phyloP scores from a whole-genome alignment of 805 yeast genomes.

The Candida taoyuanica region DNA sequence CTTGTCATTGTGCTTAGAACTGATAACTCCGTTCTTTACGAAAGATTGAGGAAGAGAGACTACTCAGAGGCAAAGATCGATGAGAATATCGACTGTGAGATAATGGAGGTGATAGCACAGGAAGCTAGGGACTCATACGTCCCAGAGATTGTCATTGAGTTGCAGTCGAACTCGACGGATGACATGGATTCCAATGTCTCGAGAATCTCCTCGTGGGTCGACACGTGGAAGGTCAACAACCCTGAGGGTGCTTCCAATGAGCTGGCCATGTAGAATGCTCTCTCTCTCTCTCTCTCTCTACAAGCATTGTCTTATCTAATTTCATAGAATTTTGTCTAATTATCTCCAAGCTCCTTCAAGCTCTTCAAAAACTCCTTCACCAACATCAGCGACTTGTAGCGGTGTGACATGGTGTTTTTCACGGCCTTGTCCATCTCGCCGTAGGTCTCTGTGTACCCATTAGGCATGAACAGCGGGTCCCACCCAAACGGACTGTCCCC shows the following conservation, averaged over 20 bases:
- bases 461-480: slow-evolving; percentile 88
- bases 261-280: slow-evolving; percentile 20
- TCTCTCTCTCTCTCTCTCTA: too few species aligned
- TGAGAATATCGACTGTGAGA: slow-evolving; percentile 94
- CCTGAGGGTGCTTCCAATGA: slow-evolving; percentile 58
- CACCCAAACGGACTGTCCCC: slow-evolving; percentile 90
- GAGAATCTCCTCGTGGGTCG: slow-evolving; percentile 69
- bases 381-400: slow-evolving; percentile 77
- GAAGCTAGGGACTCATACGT: slow-evolving; percentile 85
- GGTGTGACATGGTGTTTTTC: slow-evolving; percentile 83
- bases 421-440: slow-evolving; percentile 80
- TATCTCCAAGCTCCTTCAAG: too few species aligned
- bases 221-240: slow-evolving; percentile 66
- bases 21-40: slow-evolving; percentile 65
- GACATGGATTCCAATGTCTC: slow-evolving; percentile 81
- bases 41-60: slow-evolving; percentile 69
- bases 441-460: slow-evolving; percentile 68
- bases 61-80: slow-evolving; percentile 78
- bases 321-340: too few species aligned
- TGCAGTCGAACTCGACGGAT: slow-evolving; percentile 66
- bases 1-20: slow-evolving; percentile 85
- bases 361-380: slow-evolving; percentile 50
- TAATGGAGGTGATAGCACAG: slow-evolving; percentile 84
- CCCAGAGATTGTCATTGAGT: slow-evolving; percentile 75
- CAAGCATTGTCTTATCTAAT: too few species aligned